phyloP scores from a whole-genome alignment of 176 grass and related monocot genomes.

The Elaeis guineensis region DNA sequence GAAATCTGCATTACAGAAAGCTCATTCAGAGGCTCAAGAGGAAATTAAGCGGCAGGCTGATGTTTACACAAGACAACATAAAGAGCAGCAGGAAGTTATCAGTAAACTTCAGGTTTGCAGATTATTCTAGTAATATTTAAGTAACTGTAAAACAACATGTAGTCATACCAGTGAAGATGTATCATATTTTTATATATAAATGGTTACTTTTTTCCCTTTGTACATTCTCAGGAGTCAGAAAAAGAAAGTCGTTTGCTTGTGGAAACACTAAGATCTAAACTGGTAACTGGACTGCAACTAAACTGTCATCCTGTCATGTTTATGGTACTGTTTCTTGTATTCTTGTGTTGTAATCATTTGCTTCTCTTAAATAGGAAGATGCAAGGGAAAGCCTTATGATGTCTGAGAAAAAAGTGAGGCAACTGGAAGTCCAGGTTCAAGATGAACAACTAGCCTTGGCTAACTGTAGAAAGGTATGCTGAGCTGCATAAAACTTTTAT shows the following conservation, averaged over 20 bases:
- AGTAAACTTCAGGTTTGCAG: conserved; percentile 38
- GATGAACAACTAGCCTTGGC: conserved; percentile 56
- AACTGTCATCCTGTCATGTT: too few species aligned
- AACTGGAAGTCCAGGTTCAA: conserved; percentile 70
- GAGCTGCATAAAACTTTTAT: too few species aligned
- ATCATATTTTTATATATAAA: too few species aligned
- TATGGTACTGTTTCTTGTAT: neutral
- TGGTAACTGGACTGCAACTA: conserved; percentile 33
- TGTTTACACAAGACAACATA: conserved; percentile 60
- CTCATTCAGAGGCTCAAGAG: conserved; percentile 55
- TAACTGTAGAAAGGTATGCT: conserved; percentile 61
- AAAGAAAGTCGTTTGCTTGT: conserved; percentile 68
- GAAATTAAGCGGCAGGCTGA: conserved; percentile 64
- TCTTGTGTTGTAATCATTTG: conserved; percentile 2
- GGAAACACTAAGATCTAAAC: conserved; percentile 84
- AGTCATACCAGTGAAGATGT: too few species aligned
- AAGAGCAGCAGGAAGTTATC: conserved; percentile 86
- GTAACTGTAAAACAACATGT: conserved; percentile 8
- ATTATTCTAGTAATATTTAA: conserved; percentile 23
- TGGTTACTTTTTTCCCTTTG: neutral
- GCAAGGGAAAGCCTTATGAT: conserved; percentile 74
- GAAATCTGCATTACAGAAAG: conserved; percentile 74
- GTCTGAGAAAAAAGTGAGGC: conserved; percentile 87
- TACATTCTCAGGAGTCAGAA: conserved; percentile 63
- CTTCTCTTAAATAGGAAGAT: conserved; percentile 59